Evolutionary conservation across 2,329 filamentous ascomycete species (phyloP), one percentile per base, ranked within the genome.

Genomic region (Sarocladiaceae sp.): DNA sequence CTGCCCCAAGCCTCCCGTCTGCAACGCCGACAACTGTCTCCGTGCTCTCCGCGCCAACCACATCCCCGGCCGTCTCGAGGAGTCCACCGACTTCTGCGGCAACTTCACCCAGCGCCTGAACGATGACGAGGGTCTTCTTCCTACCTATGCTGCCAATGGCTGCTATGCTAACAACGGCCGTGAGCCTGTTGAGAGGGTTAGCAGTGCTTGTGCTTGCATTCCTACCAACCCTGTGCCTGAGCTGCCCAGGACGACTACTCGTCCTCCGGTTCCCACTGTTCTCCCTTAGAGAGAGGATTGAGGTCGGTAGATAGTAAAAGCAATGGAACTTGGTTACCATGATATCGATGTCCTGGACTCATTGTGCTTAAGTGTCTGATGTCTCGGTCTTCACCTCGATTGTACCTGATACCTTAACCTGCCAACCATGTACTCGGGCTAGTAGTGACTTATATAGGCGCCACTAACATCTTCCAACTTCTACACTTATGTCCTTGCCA

Each of bases 21-120:
- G 58, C 48, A 59, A 55, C 10, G 55, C 58, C 22, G 56, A 60
- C 46, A 60, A 60, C 57, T 60, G 57, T n/a, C 54, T 60, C 17
- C 58, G 58, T 20, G 52, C 58, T 7, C 33, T 60, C 22, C 57
- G 57, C 8, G 53, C 58, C 0, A 54, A 48, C 1, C 53, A 50
- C 26, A 55, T 60, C 10, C 51, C 55, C 1, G 57, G 56, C 3
- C 57, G 58, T 2, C 33, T 60, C 40, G 56, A 58, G 46, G 57
- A 60, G 49, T 56, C 53, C 5, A 54, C 49, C 22, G 47, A 58
- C 15, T 60, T 60, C 55, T 60, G 58, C 23, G 55, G 53, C 18
- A 57, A 54, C 29, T 60, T 60, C 35, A 60, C 58, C 1, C 49
- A 53, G 29, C 54, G 54, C 1, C 51, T 58, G 4, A 25, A 55